Evolutionary conservation across 495 filamentous ascomycete species (phyloP).

Genomic region (Penicillium arizonense): DNA sequence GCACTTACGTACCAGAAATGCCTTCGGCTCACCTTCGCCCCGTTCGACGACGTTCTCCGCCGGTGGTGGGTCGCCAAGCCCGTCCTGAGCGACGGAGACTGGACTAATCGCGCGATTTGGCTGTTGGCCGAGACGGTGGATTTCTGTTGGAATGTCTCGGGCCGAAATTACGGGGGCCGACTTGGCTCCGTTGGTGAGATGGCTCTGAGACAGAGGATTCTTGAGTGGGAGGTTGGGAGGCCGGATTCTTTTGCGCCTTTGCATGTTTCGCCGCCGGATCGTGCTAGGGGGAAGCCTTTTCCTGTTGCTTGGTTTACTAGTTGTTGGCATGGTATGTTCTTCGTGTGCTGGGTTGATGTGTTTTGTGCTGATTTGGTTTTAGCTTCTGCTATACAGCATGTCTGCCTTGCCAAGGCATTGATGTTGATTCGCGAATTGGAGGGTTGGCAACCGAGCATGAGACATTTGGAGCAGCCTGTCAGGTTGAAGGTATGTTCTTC

Average conservation of each 20-base stretch:
- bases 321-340: constrained; percentile 34
- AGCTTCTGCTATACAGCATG: constrained; percentile 42
- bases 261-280: constrained; percentile 32
- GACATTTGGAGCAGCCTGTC: constrained; percentile 10
- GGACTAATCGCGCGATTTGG: constrained; percentile 41
- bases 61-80: constrained; percentile 29
- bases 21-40: constrained; percentile 34
- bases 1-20: constrained; percentile 38
- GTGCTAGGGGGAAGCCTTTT: constrained; percentile 32
- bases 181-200: constrained; percentile 16
- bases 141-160: constrained; percentile 32
- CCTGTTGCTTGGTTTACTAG: constrained; percentile 40
- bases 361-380: not conserved
- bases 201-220: constrained; percentile 28
- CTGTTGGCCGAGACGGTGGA: constrained; percentile 40
- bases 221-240: constrained; percentile 29
- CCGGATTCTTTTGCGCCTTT: constrained; percentile 37
- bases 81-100: constrained; percentile 36
- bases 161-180: constrained; percentile 17
- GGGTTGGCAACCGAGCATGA: constrained; percentile 8
- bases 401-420: constrained; percentile 39
- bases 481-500: constrained; percentile 25
- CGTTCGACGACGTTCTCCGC: constrained; percentile 36
- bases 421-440: constrained; percentile 27
- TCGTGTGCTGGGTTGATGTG: not conserved